phyloP scores from a whole-genome alignment of 1,284 basidiomycete species.

The Boletus semigastroideus region DNA sequence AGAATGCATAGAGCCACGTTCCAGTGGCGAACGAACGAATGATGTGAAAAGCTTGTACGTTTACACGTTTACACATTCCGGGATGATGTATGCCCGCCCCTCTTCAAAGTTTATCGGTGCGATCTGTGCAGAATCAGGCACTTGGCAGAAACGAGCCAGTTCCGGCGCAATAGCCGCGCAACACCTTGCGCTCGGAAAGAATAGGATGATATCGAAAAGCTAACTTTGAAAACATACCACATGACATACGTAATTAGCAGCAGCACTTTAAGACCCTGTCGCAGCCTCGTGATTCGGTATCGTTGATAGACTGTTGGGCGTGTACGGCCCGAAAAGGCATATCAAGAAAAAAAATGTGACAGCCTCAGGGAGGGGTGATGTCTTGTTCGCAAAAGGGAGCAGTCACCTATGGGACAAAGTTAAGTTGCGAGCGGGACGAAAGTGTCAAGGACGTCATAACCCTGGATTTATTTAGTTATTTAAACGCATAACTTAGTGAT shows the following conservation, averaged over 20 bases:
- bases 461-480: slow-evolving; percentile 18
- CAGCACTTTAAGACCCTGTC: slow-evolving; percentile 17
- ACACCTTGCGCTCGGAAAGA: background rate
- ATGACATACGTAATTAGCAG: slow-evolving; percentile 24
- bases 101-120: slow-evolving; percentile 21
- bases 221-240: slow-evolving; percentile 27
- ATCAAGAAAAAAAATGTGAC: slow-evolving; percentile 12
- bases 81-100: background rate
- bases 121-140: slow-evolving; percentile 31
- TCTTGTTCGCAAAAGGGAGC: slow-evolving; percentile 8
- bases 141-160: slow-evolving; percentile 8
- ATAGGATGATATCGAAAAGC: slow-evolving; percentile 20
- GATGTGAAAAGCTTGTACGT: background rate
- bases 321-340: slow-evolving; percentile 18
- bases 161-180: slow-evolving; percentile 20
- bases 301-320: slow-evolving; percentile 5
- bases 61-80: background rate
- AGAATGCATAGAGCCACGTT: slow-evolving; percentile 8
- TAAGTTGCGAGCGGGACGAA: slow-evolving; percentile 21
- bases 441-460: slow-evolving; percentile 30
- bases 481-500: slow-evolving; percentile 10
- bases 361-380: slow-evolving; percentile 11
- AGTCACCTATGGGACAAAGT: slow-evolving; percentile 22
- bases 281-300: slow-evolving; percentile 21
- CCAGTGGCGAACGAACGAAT: background rate